Base-by-base conservation (phyloP, 139 green algal genomes). In the Auxenochlorella protothecoides region DNA sequence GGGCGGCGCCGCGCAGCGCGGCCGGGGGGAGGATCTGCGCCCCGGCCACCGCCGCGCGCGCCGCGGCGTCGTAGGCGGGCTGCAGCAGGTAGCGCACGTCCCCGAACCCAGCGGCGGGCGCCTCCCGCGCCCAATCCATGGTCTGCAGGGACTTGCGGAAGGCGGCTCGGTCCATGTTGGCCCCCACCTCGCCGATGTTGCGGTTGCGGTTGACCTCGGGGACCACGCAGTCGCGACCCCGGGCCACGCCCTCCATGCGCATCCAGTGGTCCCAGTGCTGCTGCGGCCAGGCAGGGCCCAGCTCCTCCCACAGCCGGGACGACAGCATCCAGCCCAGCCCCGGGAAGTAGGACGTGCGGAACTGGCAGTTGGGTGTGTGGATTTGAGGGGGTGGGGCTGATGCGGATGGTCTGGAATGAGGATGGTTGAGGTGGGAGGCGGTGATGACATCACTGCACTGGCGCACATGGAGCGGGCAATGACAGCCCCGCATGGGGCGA, bases 301-400 rank as follows among this genome's bases (percentile, higher is more conserved):
- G 66, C 73, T 85, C 83, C 66, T 62, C 52, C 80, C 80, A 88
- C 68, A 84, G 60, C 63, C 81, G 6, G 2, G 73, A 69, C 63
- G 64, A 70, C 78, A 88, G 68, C 84, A 89, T 85, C 84, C 84
- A 89, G 11, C 84, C 84, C 27, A 87, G 75, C 13, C 84, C 84
- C 0, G 81, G 81, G 66, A 89, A 89, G 67, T 83, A 89, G n/a
- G 76, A 80, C 2, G 81, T 84, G 13, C 84, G 63, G 53, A 79
- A 74, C 69, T 44, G 27, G 27, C 27, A 44, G 27, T 44, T 44
- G 27, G 27, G 27, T 44, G 27, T 44, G 27, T 44, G 27, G 27
- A 44, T 44, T 44, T 44, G 27, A 44, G 27, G 27, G 27, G 27
- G 27, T 44, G 27, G 27, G 27, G 27, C 27, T 44, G 27, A 44